phyloP scores from a whole-genome alignment of 352 stramenopile species.

The Blastocystis sp. region DNA sequence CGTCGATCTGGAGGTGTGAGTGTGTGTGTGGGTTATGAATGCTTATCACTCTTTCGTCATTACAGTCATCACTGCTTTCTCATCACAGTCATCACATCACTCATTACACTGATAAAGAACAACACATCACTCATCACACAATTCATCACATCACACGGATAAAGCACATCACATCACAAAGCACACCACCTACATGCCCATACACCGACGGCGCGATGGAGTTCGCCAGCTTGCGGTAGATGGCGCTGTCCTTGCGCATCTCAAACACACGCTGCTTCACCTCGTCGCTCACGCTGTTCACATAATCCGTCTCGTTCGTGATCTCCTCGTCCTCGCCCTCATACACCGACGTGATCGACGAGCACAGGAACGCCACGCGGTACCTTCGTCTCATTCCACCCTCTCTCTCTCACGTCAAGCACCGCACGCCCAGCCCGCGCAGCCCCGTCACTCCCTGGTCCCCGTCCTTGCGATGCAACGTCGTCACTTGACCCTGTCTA shows the following conservation, averaged over 20 bases:
- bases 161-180: not conserved
- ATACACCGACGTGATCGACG: not conserved
- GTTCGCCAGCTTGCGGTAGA: constrained; percentile 79
- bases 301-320: constrained; percentile 42
- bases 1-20: constrained; percentile 41
- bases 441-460: constrained; percentile 88
- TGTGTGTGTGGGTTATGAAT: constrained; percentile 77
- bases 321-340: constrained; percentile 33
- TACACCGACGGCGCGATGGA: constrained; percentile 77
- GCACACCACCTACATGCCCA: not conserved
- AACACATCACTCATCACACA: not conserved
- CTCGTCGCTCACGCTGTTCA: constrained; percentile 35
- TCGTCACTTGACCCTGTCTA: constrained; percentile 8
- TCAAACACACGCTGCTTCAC: constrained; percentile 70
- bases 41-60: constrained; percentile 76
- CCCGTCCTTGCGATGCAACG: constrained; percentile 72
- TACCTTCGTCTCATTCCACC: constrained; percentile 82
- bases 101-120: too few relatives aligned
- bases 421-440: constrained; percentile 88
- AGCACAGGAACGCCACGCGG: constrained; percentile 89
- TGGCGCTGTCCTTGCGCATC: constrained; percentile 75
- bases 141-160: not conserved
- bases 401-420: constrained; percentile 73
- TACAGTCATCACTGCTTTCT: constrained; percentile 6
- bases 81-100: not conserved